phyloP scores from a whole-genome alignment of 805 yeast species.

The Schwanniomyces vanrijiae region DNA sequence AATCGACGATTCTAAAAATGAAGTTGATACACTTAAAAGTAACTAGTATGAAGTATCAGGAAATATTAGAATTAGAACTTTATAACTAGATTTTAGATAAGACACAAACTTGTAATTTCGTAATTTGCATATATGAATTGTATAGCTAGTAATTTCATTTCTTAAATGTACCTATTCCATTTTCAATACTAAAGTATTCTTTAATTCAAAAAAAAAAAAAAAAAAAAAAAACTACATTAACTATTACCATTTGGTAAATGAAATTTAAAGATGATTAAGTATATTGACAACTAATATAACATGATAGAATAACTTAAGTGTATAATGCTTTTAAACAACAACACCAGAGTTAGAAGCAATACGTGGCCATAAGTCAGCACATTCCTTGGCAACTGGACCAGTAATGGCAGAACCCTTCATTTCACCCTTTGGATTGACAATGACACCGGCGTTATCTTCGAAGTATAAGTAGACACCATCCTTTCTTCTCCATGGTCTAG shows the following conservation, averaged over 20 bases:
- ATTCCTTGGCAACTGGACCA: constrained; percentile 99
- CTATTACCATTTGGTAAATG: background rate
- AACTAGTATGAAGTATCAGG: background rate
- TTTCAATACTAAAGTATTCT: background rate
- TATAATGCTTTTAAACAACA: constrained; percentile 73
- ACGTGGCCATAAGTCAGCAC: constrained; percentile 99
- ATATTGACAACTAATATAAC: constrained; percentile 1
- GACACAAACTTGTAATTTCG: background rate
- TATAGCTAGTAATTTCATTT: background rate
- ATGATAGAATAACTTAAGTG: constrained; percentile 1
- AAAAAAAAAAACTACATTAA: background rate
- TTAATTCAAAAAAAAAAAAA: background rate
- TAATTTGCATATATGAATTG: background rate
- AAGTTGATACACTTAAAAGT: constrained; percentile 9
- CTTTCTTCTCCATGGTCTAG: constrained; percentile 99
- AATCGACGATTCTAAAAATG: background rate
- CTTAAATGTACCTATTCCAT: background rate
- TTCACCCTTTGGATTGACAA: constrained; percentile 99
- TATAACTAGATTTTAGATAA: background rate
- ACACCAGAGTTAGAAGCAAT: constrained; percentile 99
- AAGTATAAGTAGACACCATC: constrained; percentile 99
- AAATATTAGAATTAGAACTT: background rate
- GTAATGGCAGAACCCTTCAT: constrained; percentile 99
- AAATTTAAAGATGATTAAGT: constrained; percentile 1
- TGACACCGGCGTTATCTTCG: constrained; percentile 99